Evolutionary conservation across 208 protist genomes (phyloP).

Genomic region (Leishmania turanica): DNA sequence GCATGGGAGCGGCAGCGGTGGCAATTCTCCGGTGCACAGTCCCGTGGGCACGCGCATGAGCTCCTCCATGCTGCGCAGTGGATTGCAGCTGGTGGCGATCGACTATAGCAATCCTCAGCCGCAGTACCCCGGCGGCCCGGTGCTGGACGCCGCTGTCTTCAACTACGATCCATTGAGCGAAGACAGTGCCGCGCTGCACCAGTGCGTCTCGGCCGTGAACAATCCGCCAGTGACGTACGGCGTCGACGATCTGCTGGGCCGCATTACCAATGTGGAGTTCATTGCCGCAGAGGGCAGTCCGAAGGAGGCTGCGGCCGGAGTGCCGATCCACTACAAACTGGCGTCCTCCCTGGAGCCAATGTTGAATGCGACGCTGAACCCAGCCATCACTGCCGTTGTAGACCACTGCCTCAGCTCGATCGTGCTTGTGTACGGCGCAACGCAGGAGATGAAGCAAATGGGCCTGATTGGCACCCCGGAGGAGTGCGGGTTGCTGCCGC

Average conservation of each 20-base stretch:
- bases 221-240: conserved; percentile 54
- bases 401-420: conserved; percentile 82
- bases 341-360: conserved; percentile 53
- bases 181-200: conserved; percentile 45
- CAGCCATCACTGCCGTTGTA: conserved; percentile 65
- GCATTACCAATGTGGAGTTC: conserved; percentile 77
- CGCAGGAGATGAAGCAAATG: conserved; percentile 91
- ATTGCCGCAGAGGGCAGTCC: conserved; percentile 27
- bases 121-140: conserved; percentile 34
- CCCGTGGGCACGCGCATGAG: conserved; percentile 23
- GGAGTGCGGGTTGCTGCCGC: conserved; percentile 74
- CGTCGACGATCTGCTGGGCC: conserved; percentile 52
- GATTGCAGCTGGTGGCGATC: conserved; percentile 41
- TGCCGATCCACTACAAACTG: conserved; percentile 51
- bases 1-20: conserved; percentile 12
- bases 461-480: conserved; percentile 83
- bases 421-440: conserved; percentile 84
- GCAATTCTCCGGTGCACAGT: conserved; percentile 25
- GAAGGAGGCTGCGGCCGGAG: conserved; percentile 20
- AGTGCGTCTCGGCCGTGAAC: conserved; percentile 57
- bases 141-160: conserved; percentile 20
- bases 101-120: conserved; percentile 32
- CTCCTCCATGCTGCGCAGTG: conserved; percentile 36
- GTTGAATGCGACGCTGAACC: conserved; percentile 55
- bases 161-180: conserved; percentile 42